Evolutionary conservation across 352 stramenopile genomes (phyloP).

Genomic region (Pythium guiyangense): DNA sequence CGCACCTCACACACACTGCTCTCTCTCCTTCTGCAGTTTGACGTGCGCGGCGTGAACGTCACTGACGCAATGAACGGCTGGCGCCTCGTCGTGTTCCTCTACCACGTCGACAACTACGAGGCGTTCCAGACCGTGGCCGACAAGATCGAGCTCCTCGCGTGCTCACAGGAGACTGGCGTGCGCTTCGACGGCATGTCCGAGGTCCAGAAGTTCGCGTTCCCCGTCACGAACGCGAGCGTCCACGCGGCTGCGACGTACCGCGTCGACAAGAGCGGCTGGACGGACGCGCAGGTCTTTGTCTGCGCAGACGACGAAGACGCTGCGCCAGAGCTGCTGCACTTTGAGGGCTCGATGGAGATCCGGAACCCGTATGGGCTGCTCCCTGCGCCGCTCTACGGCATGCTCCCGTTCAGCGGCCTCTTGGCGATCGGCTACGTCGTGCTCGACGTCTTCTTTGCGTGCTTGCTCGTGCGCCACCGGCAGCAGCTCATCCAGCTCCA

Average conservation of each 20-base stretch:
- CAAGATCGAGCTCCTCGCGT: conserved; percentile 77
- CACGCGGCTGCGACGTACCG: conserved; percentile 45
- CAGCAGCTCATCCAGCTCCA: conserved; percentile 75
- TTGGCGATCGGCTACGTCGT: conserved; percentile 70
- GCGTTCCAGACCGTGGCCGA: conserved; percentile 52
- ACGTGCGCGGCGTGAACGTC: conserved; percentile 69
- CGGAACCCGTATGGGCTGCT: conserved; percentile 79
- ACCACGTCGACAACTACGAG: conserved; percentile 73
- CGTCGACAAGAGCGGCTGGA: conserved; percentile 68
- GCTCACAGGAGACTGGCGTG: conserved; percentile 32
- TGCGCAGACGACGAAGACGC: conserved; percentile 52
- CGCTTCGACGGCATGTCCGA: conserved; percentile 60
- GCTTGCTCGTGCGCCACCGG: conserved; percentile 66
- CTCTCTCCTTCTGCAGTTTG: conserved; percentile 24
- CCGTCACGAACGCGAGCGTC: conserved; percentile 51
- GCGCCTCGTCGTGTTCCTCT: conserved; percentile 79
- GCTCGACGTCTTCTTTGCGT: conserved; percentile 74
- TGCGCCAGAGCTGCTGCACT: conserved; percentile 44
- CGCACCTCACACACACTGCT: background rate
- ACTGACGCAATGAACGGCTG: conserved; percentile 59
- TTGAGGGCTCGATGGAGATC: conserved; percentile 68
- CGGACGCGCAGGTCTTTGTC: conserved; percentile 76
- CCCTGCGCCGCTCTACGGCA: conserved; percentile 76
- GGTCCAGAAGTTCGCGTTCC: conserved; percentile 60
- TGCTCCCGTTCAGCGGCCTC: conserved; percentile 81